Base-by-base conservation (phyloP, 2,329 filamentous ascomycete species). In the Decorospora gaudefroyi region DNA sequence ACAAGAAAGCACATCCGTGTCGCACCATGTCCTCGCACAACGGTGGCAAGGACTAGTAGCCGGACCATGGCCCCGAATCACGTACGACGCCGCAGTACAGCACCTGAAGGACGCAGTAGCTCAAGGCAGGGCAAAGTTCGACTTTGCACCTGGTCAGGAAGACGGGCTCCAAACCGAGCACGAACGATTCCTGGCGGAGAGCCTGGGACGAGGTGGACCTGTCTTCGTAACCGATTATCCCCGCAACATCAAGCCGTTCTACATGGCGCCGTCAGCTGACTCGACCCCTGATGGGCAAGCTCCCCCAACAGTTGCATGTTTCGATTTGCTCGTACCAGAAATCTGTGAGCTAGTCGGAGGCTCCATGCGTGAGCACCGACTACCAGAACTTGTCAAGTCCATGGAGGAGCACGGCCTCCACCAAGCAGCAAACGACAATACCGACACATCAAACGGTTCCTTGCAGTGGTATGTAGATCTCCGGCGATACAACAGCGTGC, bases 151-250 rank as follows among this genome's bases (percentile, higher is more conserved):
- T 3, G 74, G 74, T 2, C 93, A 90, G 84, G 81, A 84, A 22
- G 74, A 77, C 18, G 88, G 88, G 13, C 78, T 99, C 19, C 88
- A 93, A 61, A 86, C 91, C 1, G 92, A 97, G 69, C 93, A 99
- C 72, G 93, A 99, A 73, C 89, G 84, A 65, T 96, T 85, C 67
- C 79, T 99, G 40, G 90, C 93, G 33, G 77, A 82, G 39, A 75
- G 75, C 17, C 64, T 92, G 30, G 84, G 84, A 55, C 74, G 80
- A 33, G 78, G 78, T 12, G 72, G 74, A 1, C 93, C 93, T 6
- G 78, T 97, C 30, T 97, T 97, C 67, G 84, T 99, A 53, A 97
- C 91, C 10, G 80, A 96, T 68, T 99, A 96, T 66, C 93, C 93
- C n/a, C 82, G 82, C 54, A 76, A 78, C 33, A 84, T 93, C 68